These are phyloP conservation scores for Gossypium trilobum DNA, from an alignment of 441 rosid genomes.

Conservation along the genomic window DNA sequence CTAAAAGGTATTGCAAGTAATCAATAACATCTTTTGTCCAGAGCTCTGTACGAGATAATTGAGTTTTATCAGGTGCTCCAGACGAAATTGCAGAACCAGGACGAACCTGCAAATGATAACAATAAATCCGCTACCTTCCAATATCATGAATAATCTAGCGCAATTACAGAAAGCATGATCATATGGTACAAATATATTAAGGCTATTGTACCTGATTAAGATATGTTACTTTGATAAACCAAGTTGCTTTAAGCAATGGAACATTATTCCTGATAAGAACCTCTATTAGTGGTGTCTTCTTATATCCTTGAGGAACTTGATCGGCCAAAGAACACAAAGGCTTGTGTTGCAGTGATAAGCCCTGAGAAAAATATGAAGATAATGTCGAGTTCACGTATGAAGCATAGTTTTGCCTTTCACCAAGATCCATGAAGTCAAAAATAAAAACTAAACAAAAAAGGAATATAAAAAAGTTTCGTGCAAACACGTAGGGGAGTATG, in stretches of 20 bases:
- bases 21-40: constrained; percentile 98
- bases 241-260: constrained; percentile 89
- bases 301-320: constrained; percentile 77
- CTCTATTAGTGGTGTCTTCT: constrained; percentile 71
- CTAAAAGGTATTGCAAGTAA: constrained; percentile 75
- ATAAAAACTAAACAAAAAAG: neutral
- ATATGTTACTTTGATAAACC: constrained; percentile 92
- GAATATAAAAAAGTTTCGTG: neutral
- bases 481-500: neutral
- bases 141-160: constrained; percentile 9
- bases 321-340: constrained; percentile 75
- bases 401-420: neutral
- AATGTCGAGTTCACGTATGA: neutral
- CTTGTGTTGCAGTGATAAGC: constrained; percentile 86
- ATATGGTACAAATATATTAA: neutral
- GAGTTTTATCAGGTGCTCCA: constrained; percentile 67
- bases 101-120: constrained; percentile 52
- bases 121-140: constrained; percentile 26
- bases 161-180: neutral
- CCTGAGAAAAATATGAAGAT: constrained; percentile 37
- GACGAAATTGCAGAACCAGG: constrained; percentile 54
- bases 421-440: neutral
- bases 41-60: constrained; percentile 64
- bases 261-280: constrained; percentile 89
- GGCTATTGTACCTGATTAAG: constrained; percentile 75